Evolutionary conservation across 2,329 filamentous ascomycete species (phyloP).

Genomic region (Fusarium illudens): DNA sequence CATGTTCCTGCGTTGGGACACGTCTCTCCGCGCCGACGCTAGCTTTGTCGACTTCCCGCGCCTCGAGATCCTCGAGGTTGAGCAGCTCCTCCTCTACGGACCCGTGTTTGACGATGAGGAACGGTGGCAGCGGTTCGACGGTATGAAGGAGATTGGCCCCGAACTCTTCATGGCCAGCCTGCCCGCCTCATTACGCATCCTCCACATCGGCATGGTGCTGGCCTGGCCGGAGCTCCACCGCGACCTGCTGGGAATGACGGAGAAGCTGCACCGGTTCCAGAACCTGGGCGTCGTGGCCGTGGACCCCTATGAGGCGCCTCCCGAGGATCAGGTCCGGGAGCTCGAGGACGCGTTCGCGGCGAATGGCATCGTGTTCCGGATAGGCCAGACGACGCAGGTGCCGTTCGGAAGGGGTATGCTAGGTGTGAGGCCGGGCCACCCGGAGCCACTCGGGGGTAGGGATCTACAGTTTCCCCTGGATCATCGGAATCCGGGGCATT

Average conservation of each 20-base stretch:
- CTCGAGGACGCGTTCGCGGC: conserved; percentile 27
- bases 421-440: conserved; percentile 38
- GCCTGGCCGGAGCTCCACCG: conserved; percentile 41
- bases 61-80: conserved; percentile 41
- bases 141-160: conserved; percentile 27
- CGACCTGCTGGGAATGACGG: conserved; percentile 35
- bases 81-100: conserved; percentile 41
- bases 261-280: conserved; percentile 36
- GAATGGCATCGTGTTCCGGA: conserved; percentile 29
- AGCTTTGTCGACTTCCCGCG: conserved; percentile 39
- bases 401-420: conserved; percentile 41
- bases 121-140: conserved; percentile 25
- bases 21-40: conserved; percentile 34
- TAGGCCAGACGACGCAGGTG: conserved; percentile 38
- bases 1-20: conserved; percentile 38
- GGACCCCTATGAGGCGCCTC: conserved; percentile 37
- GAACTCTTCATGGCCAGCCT: conserved; percentile 41
- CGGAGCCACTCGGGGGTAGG: conserved; percentile 16
- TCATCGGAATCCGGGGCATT: conserved; percentile 19
- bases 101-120: conserved; percentile 39
- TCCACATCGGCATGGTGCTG: conserved; percentile 41
- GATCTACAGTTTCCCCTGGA: conserved; percentile 36
- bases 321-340: conserved; percentile 29
- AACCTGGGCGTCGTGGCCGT: conserved; percentile 36
- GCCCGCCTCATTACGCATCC: conserved; percentile 33